Evolutionary conservation across 2,329 filamentous ascomycete species (phyloP).

Genomic region (Sphaerulina populicola): DNA sequence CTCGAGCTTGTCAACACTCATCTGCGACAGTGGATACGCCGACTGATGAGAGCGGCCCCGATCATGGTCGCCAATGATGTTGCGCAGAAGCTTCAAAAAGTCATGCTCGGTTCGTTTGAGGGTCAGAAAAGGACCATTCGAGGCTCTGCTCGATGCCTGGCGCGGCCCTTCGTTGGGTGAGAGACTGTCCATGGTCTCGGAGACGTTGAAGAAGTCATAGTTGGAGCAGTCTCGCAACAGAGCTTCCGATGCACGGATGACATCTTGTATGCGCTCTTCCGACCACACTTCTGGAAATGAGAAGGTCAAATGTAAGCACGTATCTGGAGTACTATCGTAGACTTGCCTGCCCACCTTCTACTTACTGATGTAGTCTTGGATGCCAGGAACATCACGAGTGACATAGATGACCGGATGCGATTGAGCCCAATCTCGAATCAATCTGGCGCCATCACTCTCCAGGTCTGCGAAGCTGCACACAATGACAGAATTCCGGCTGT

Average conservation of each 20-base stretch:
- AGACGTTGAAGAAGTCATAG: conserved; percentile 68
- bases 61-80: conserved; percentile 48
- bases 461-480: conserved; percentile 63
- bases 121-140: conserved; percentile 53
- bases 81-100: conserved; percentile 59
- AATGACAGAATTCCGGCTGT: conserved; percentile 56
- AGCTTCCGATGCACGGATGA: conserved; percentile 50
- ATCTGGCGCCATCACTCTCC: conserved; percentile 53
- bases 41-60: conserved; percentile 52
- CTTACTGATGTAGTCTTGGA: conserved; percentile 51
- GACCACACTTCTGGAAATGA: conserved; percentile 35
- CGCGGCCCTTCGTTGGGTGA: conserved; percentile 20
- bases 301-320: too few relatives aligned
- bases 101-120: conserved; percentile 61
- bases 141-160: conserved; percentile 26
- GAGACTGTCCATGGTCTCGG: conserved; percentile 41
- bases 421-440: conserved; percentile 54
- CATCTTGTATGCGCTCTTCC: conserved; percentile 48
- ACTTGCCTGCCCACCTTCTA: too few relatives aligned
- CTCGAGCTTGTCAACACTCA: conserved; percentile 51
- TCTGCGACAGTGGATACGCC: conserved; percentile 56
- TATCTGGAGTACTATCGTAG: too few relatives aligned
- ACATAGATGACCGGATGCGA: conserved; percentile 65
- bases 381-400: conserved; percentile 55
- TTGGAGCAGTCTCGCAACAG: conserved; percentile 61